These are phyloP conservation scores for Russula emetica DNA, from an alignment of 768 basidiomycete genomes.

Conservation along the genomic window DNA sequence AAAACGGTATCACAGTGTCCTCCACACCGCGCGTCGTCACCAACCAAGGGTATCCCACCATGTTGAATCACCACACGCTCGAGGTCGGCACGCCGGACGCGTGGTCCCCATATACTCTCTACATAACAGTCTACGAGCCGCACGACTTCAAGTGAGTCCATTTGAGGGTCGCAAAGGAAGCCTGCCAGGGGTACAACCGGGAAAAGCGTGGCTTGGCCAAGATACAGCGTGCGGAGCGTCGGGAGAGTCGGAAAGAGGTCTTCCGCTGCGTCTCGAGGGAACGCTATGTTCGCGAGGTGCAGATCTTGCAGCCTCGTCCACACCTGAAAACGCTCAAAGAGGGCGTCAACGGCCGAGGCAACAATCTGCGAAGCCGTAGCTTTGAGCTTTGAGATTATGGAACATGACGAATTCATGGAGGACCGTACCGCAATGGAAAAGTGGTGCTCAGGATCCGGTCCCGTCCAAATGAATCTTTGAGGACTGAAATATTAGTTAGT, in stretches of 20 bases:
- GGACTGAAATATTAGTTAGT: conserved; percentile 33
- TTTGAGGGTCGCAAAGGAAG: conserved; percentile 33
- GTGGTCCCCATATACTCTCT: conserved; percentile 55
- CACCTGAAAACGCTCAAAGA: conserved; percentile 40
- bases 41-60: conserved; percentile 2
- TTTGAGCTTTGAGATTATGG: neutral
- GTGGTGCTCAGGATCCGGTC: conserved; percentile 57
- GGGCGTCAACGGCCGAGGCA: conserved; percentile 36
- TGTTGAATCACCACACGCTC: conserved; percentile 37
- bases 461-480: conserved; percentile 50
- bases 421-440: conserved; percentile 51
- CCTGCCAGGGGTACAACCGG: conserved; percentile 39
- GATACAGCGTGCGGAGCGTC: conserved; percentile 41
- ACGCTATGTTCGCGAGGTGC: conserved; percentile 46
- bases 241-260: conserved; percentile 38
- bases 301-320: conserved; percentile 47
- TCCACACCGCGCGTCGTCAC: conserved; percentile 12
- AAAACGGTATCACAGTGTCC: conserved; percentile 24
- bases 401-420: neutral
- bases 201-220: conserved; percentile 50
- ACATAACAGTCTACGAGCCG: conserved; percentile 51
- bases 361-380: conserved; percentile 39
- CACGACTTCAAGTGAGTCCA: conserved; percentile 35
- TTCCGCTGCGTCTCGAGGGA: conserved; percentile 31
- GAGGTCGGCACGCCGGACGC: conserved; percentile 48